Percentiles rank a stretch among this genome's conserved stretches.
Conservation (phyloP, 2,329 filamentous ascomycete genomes). For the Sarocladium oryzae region DNA sequence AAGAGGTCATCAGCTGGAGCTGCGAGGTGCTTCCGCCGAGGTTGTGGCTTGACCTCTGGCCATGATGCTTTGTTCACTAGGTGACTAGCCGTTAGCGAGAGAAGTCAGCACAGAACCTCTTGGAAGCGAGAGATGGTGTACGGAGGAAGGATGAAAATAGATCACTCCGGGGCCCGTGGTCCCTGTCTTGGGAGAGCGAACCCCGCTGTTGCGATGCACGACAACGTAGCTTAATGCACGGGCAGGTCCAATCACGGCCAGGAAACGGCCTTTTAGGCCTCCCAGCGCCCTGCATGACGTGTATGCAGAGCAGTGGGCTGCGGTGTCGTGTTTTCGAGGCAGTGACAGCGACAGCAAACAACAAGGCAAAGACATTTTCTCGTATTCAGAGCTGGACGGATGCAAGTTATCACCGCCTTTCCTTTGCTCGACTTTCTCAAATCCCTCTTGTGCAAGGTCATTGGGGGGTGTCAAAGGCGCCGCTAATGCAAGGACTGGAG, state of each 20-base stretch:
- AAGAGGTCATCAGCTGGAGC: background rate
- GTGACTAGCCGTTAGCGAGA: background rate
- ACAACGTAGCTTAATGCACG: conserved; percentile 5
- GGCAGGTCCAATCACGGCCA: conserved; percentile 1
- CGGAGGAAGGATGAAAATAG: background rate
- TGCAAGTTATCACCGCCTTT: background rate
- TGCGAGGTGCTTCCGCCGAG: background rate
- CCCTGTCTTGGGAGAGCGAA: background rate
- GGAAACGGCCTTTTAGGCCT: background rate
- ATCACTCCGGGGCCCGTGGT: background rate
- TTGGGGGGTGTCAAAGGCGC: too few relatives aligned
- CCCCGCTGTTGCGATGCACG: background rate
- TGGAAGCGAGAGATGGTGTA: background rate
- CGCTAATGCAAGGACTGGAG: too few relatives aligned
- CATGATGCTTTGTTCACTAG: conserved; percentile 1
- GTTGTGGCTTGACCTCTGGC: background rate
- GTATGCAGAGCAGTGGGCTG: conserved; percentile 1
- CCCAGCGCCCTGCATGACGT: conserved; percentile 6
- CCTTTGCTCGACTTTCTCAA: too few relatives aligned
- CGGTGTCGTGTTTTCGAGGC: conserved; percentile 1
- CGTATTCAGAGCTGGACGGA: background rate
- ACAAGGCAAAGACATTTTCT: conserved; percentile 2
- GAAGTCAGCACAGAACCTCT: background rate
- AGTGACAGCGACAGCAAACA: background rate
- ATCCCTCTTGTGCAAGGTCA: too few relatives aligned